Evolutionary conservation across 345 rosid genomes (phyloP), one percentile per base, ranked within the genome.

Genomic region (Firmiana major): DNA sequence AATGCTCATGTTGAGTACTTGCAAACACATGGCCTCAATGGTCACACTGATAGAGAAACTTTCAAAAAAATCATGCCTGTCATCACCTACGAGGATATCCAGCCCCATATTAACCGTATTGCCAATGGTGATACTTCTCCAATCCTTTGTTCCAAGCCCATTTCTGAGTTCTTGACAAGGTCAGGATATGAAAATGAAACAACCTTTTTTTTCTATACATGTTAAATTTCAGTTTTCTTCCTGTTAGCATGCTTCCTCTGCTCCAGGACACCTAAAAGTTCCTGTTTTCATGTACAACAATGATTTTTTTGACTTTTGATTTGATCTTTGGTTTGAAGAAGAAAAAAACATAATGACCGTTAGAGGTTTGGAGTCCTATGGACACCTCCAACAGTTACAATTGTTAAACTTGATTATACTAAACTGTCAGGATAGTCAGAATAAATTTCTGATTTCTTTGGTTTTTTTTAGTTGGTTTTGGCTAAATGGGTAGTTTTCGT

Each of bases 141-240:
- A 40, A 89, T 96, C 83, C 97, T 96, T 80, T 93, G 94, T 81
- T 92, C 97, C 16, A 78, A 76, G 73, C 98, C 97, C 87, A 92
- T 96, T 85, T 93, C 99, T 7, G 99, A 93, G 86, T 96, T 96
- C 85, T 85, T 96, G 80, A 96, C 99, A 38, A 96, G 99, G 99
- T 93, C 75, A 19, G 80, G 15, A 31, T 54, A 31, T 26, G n/a
- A 64, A 60, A n/a, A 7, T 45, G 62, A 51, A 31, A 48, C 28
- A 26, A 19, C 65, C 60, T 8, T 13, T 68, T 15, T 15, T 55
- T 40, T 62, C 19, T 36, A 2, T 34, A 9, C 55, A 28, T 38
- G 72, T 36, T 77, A n/a, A 43, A 54, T 78, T 70, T 70, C 16
- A 68, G 36, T 55, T 19, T 73, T 63, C 5, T 21, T 17, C n/a